A percentile compares a stretch with the other conserved stretches of the same genome.
These are phyloP conservation scores for Kockovaella imperatae DNA, from an alignment of 768 basidiomycete genomes.

Conservation along the genomic window DNA sequence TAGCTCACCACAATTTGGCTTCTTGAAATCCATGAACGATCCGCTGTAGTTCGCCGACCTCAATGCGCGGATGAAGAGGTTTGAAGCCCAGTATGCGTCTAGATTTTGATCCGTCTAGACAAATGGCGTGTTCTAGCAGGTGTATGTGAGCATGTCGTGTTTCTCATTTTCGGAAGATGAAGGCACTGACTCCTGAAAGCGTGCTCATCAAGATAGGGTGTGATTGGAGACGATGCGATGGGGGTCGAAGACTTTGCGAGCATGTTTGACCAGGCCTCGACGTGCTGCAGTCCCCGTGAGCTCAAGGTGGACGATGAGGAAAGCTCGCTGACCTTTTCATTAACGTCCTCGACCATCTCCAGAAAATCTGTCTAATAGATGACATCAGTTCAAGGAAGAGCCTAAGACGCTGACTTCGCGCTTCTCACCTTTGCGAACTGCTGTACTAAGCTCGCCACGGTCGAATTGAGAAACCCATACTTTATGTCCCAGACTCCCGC, in stretches of 20 bases:
- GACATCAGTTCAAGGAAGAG: neutral
- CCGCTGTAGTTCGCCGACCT: constrained; percentile 22
- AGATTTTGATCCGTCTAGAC: constrained; percentile 36
- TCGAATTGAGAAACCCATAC: constrained; percentile 38
- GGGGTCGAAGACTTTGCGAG: constrained; percentile 37
- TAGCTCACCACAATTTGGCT: constrained; percentile 34
- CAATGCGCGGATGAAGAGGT: constrained; percentile 22
- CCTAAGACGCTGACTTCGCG: neutral
- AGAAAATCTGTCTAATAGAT: constrained; percentile 28
- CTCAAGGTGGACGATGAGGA: neutral
- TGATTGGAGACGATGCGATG: constrained; percentile 30
- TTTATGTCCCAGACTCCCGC: constrained; percentile 38
- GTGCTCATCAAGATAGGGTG: constrained; percentile 39
- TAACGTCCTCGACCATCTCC: constrained; percentile 42
- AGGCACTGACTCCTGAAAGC: constrained; percentile 35
- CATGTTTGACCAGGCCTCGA: constrained; percentile 42
- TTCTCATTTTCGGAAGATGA: neutral
- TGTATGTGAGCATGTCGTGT: neutral
- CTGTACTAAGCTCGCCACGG: constrained; percentile 32
- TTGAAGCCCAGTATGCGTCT: constrained; percentile 27
- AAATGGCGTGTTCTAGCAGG: constrained; percentile 34
- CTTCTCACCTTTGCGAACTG: constrained; percentile 35
- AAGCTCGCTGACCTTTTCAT: constrained; percentile 36
- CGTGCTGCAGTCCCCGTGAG: constrained; percentile 13
- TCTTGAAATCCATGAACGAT: constrained; percentile 36